Percentiles rank a stretch among this genome's conserved stretches.
Evolutionary conservation across 371 early-diverging fungal genomes (phyloP).

Genomic region (Basidiobolus meristosporus): DNA sequence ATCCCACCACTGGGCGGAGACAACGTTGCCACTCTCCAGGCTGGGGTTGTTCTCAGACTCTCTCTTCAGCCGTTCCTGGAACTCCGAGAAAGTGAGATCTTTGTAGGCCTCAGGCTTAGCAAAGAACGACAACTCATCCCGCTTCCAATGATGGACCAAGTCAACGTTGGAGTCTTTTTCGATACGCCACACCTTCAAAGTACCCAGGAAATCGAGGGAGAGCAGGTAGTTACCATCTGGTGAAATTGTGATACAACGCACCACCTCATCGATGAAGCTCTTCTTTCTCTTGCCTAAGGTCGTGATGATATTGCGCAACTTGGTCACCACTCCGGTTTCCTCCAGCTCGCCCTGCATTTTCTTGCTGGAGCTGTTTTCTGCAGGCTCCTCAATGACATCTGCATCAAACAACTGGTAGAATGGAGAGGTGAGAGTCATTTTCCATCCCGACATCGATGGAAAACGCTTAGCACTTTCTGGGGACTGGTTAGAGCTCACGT

Average conservation of each 20-base stretch:
- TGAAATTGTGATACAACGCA: constrained; percentile 6
- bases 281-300: constrained; percentile 9
- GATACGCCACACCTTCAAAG: constrained; percentile 12
- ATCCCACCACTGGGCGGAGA: constrained; percentile 23
- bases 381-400: not conserved
- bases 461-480: not conserved
- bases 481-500: no score
- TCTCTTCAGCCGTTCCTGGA: constrained; percentile 9
- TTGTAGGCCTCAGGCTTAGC: constrained; percentile 12
- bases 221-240: constrained; percentile 11
- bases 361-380: constrained; percentile 1
- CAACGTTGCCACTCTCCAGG: constrained; percentile 11
- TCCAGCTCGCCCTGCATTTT: not conserved
- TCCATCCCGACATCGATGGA: constrained; percentile 7
- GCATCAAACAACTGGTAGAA: constrained; percentile 8
- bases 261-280: constrained; percentile 7
- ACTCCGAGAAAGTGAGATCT: constrained; percentile 10
- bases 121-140: constrained; percentile 13
- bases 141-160: constrained; percentile 9
- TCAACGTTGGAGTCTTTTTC: constrained; percentile 8
- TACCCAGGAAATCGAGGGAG: constrained; percentile 13
- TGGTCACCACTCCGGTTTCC: constrained; percentile 5
- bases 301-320: constrained; percentile 7
- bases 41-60: not conserved
- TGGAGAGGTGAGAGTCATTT: constrained; percentile 6